Percentiles rank a stretch among this genome's conserved stretches.
Conservation (phyloP, 2,329 filamentous ascomycete species). For the Endocalyx cinctus region DNA sequence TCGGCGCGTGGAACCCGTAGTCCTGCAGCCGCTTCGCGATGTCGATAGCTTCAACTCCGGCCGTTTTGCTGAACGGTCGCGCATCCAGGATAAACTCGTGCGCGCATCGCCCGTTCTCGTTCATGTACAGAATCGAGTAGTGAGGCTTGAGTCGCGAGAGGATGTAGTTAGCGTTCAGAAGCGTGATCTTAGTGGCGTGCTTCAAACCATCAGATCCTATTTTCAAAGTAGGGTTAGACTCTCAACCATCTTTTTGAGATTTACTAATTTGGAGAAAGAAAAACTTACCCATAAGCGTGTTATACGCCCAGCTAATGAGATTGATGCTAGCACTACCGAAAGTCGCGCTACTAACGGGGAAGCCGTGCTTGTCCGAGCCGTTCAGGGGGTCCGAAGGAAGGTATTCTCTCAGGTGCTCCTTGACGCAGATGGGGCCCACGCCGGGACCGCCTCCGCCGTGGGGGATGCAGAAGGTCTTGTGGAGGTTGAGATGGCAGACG, state of each 20-base stretch:
- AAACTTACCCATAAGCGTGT: slow-evolving; percentile 80
- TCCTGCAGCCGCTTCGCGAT: slow-evolving; percentile 95
- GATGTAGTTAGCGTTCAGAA: slow-evolving; percentile 98
- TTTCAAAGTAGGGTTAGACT: slow-evolving; percentile 5
- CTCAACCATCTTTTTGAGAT: not conserved
- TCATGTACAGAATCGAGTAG: slow-evolving; percentile 92
- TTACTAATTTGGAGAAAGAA: too few species aligned
- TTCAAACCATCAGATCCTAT: slow-evolving; percentile 66
- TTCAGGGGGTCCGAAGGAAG: slow-evolving; percentile 56
- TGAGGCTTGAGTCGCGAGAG: slow-evolving; percentile 79
- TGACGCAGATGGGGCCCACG: slow-evolving; percentile 90
- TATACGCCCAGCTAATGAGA: slow-evolving; percentile 92
- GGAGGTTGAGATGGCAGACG: slow-evolving; percentile 93
- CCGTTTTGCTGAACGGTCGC: slow-evolving; percentile 75
- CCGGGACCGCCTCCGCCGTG: slow-evolving; percentile 93
- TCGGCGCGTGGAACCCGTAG: slow-evolving; percentile 95
- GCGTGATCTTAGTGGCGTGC: slow-evolving; percentile 82
- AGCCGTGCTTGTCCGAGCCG: slow-evolving; percentile 21
- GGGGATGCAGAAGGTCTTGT: slow-evolving; percentile 99
- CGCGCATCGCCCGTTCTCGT: slow-evolving; percentile 79
- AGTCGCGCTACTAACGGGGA: slow-evolving; percentile 74
- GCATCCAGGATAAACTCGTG: slow-evolving; percentile 96
- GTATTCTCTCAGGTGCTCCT: slow-evolving; percentile 70
- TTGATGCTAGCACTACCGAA: slow-evolving; percentile 89
- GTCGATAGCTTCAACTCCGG: slow-evolving; percentile 86